Percentiles rank a stretch among this genome's conserved stretches.
phyloP scores from a whole-genome alignment of 129 eudicot species.

The Smallanthus sonchifolius region DNA sequence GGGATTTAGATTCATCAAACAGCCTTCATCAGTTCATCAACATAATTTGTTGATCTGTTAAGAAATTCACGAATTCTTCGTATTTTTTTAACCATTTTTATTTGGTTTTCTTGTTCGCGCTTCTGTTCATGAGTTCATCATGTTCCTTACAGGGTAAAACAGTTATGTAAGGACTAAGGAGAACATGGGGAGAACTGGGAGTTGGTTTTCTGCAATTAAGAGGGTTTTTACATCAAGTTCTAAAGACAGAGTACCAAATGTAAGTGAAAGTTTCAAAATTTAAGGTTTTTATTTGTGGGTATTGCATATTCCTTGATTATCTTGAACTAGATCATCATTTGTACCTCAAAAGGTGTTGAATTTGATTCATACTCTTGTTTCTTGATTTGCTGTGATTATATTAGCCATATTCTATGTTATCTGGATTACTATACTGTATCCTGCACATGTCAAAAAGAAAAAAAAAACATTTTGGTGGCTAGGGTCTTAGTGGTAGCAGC shows the following conservation, averaged over 20 bases:
- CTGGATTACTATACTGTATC: too few relatives aligned
- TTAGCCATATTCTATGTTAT: too few relatives aligned
- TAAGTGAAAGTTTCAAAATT: slow-evolving; percentile 32
- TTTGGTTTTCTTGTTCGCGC: neutral
- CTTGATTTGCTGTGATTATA: neutral
- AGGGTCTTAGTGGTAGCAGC: too few relatives aligned
- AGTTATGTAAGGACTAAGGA: slow-evolving; percentile 71
- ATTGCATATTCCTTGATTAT: neutral
- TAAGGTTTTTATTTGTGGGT: neutral
- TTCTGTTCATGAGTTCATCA: neutral
- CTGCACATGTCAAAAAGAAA: too few relatives aligned
- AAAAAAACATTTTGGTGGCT: too few relatives aligned
- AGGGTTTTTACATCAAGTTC: slow-evolving; percentile 70
- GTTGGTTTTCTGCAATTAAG: slow-evolving; percentile 97
- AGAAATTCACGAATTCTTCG: neutral
- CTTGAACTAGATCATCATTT: neutral
- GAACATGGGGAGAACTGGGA: slow-evolving; percentile 84
- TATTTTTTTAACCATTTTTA: neutral
- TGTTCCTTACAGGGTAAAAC: slow-evolving; percentile 28
- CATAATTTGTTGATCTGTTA: neutral
- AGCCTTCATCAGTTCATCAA: neutral
- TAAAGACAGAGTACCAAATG: slow-evolving; percentile 59
- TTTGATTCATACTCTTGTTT: neutral
- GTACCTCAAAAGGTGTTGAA: neutral
- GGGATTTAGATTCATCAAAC: neutral